Conservation (phyloP, 441 rosid genomes). For the Pelargonium fulgidum region DNA sequence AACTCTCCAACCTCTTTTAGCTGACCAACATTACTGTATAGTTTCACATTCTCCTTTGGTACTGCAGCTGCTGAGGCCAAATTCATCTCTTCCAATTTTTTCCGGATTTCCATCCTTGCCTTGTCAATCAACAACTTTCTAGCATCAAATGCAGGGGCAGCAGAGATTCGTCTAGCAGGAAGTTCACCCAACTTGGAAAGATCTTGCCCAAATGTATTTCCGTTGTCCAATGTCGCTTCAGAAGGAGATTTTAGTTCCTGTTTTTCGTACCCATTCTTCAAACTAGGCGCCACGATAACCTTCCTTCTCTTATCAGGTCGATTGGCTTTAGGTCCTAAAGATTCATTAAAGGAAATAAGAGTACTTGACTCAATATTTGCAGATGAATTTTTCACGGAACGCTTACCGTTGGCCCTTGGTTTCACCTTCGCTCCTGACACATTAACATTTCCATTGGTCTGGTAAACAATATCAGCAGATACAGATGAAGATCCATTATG, state of each 20-base stretch:
- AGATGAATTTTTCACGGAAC: constrained; percentile 31
- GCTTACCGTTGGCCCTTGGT: constrained; percentile 43
- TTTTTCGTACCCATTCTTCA: constrained; percentile 48
- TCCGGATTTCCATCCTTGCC: constrained; percentile 60
- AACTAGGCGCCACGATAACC: constrained; percentile 34
- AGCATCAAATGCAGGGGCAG: constrained; percentile 66
- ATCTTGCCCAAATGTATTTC: constrained; percentile 32
- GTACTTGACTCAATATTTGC: constrained; percentile 28
- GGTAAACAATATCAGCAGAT: constrained; percentile 46
- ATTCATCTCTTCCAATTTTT: constrained; percentile 54
- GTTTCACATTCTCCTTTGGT: constrained; percentile 27
- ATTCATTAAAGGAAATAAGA: constrained; percentile 30
- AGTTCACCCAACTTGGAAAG: constrained; percentile 39
- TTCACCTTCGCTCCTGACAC: constrained; percentile 38
- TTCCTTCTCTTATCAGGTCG: constrained; percentile 77
- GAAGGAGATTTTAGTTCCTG: constrained; percentile 33
- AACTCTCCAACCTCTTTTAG: constrained; percentile 30
- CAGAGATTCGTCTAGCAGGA: constrained; percentile 38
- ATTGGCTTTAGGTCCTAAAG: constrained; percentile 33
- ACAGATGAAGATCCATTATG: constrained; percentile 44
- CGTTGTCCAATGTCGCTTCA: constrained; percentile 37
- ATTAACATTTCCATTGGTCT: constrained; percentile 44
- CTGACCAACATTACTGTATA: constrained; percentile 21
- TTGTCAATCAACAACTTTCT: constrained; percentile 72
- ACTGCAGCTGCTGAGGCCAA: constrained; percentile 33